These are phyloP conservation scores for Coemansia sp. DNA, from an alignment of 192 early-diverging fungal genomes.

Conservation along the genomic window DNA sequence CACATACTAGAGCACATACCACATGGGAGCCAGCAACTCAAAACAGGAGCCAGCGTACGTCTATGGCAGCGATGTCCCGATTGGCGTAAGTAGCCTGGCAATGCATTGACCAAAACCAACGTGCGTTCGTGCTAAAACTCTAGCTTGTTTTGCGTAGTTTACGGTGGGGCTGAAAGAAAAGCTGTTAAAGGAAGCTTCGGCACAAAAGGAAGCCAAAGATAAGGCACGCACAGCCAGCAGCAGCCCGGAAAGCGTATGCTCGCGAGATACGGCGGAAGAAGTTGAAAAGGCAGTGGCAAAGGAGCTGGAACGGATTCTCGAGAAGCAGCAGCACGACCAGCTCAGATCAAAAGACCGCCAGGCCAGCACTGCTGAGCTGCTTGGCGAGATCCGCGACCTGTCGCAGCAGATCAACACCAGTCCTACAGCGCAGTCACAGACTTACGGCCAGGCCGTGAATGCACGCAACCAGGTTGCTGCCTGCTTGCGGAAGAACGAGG, in stretches of 20 bases:
- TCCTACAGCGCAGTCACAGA: constrained; percentile 11
- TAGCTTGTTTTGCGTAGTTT: constrained; percentile 21
- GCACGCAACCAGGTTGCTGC: constrained; percentile 37
- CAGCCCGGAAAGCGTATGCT: constrained; percentile 1
- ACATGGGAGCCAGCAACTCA: constrained; percentile 51
- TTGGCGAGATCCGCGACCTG: constrained; percentile 45
- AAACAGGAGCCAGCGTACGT: constrained; percentile 48
- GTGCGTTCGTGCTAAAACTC: background rate
- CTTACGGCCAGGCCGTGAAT: constrained; percentile 16
- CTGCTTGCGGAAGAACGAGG: constrained; percentile 37
- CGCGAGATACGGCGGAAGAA: constrained; percentile 25
- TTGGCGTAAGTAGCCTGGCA: constrained; percentile 40
- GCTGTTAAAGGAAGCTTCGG: constrained; percentile 28
- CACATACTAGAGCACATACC: background rate
- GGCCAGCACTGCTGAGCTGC: constrained; percentile 44
- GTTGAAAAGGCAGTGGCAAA: constrained; percentile 40
- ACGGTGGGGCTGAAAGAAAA: constrained; percentile 39
- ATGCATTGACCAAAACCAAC: background rate
- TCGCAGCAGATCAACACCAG: constrained; percentile 31
- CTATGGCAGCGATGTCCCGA: constrained; percentile 39
- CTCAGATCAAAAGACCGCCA: constrained; percentile 43
- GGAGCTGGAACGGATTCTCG: constrained; percentile 50
- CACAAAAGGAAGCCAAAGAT: background rate
- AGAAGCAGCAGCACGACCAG: constrained; percentile 47
- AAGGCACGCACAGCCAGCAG: constrained; percentile 4